Base-by-base conservation (phyloP, 352 stramenopile genomes). In the Phytopythium sindhum region DNA sequence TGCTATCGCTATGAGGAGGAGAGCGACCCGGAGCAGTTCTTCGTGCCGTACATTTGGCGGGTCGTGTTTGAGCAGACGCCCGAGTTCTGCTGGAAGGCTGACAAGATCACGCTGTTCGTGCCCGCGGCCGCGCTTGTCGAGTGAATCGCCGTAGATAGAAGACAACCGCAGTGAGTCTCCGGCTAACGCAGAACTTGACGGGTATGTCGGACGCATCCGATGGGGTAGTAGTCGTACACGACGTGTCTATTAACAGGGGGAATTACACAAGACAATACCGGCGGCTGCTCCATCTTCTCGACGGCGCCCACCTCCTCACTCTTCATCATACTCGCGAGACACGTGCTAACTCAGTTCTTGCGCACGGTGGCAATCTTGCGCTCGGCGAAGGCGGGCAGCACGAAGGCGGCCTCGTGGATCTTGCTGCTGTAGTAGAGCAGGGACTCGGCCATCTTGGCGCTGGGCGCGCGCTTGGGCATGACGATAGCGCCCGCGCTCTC, bases 401-500 rank as follows among this genome's bases (percentile, higher is more conserved):
- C 92, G 80, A 99, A 99, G n/a, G 96, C 74, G 19, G 96, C 97
- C 63, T 92, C 73, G 74, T 99, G 97, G 61, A 99, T 78, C 68
- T 97, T 83, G 45, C 82, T 65, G 64, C 79, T 98, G 82, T 99
- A 99, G 81, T 99, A 99, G 29, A 86, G 85, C 48, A 98, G 86
- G 26, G 81, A 69, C 54, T 93, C 79, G 33, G 73, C 65, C 74
- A 90, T 81, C 63, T 84, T 74, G 24, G 61, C 69, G 31, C 73
- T 75, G 6, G 84, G 83, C 63, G 55, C 52, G 57, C 85, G 85
- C 82, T 92, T 93, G 54, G 87, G 84, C 70, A 82, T 88, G 60
- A 70, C 69, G 61, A 95, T 66, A 14, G 75, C 77, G 26, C 78
- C 72, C 12, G 72, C 63, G 61, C 70, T 79, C 35, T 94, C 71